phyloP scores from a whole-genome alignment of 2,329 filamentous ascomycete genomes.

The Didymella pomorum region DNA sequence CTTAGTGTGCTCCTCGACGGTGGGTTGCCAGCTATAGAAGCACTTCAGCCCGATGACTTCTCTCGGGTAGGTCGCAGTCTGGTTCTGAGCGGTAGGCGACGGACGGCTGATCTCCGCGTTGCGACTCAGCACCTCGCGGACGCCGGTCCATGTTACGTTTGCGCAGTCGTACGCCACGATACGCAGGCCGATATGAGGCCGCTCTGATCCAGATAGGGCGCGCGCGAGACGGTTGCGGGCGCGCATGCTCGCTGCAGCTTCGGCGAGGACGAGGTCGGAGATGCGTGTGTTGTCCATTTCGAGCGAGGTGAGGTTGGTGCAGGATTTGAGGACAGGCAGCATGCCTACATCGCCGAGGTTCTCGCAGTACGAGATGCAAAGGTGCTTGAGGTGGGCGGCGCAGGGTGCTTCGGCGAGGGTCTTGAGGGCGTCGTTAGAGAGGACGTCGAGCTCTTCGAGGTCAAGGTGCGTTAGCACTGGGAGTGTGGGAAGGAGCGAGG shows the following conservation, averaged over 20 bases:
- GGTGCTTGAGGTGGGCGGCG: slow-evolving; percentile 73
- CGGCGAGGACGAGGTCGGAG: slow-evolving; percentile 83
- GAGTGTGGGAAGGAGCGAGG: slow-evolving; percentile 75
- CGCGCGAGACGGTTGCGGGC: slow-evolving; percentile 64
- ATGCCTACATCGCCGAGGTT: slow-evolving; percentile 83
- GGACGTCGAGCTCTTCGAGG: slow-evolving; percentile 79
- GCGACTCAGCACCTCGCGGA: slow-evolving; percentile 83
- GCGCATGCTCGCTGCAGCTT: slow-evolving; percentile 82
- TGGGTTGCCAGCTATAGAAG: slow-evolving; percentile 95
- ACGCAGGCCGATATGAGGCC: slow-evolving; percentile 66
- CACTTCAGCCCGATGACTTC: slow-evolving; percentile 89
- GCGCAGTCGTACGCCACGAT: slow-evolving; percentile 91
- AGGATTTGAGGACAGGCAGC: slow-evolving; percentile 80
- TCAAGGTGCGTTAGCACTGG: slow-evolving; percentile 86
- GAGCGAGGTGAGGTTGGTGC: slow-evolving; percentile 71
- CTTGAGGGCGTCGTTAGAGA: slow-evolving; percentile 79
- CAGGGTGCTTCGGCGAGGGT: slow-evolving; percentile 80
- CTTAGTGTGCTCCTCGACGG: slow-evolving; percentile 91
- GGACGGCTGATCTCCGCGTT: slow-evolving; percentile 77
- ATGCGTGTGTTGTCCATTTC: slow-evolving; percentile 95
- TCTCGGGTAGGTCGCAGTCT: slow-evolving; percentile 67
- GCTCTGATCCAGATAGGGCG: slow-evolving; percentile 38
- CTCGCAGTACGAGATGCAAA: slow-evolving; percentile 92
- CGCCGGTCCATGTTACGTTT: slow-evolving; percentile 90
- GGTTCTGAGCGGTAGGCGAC: slow-evolving; percentile 35